Conservation (phyloP, 2,329 filamentous ascomycete species). For the Zarea fungicola region DNA sequence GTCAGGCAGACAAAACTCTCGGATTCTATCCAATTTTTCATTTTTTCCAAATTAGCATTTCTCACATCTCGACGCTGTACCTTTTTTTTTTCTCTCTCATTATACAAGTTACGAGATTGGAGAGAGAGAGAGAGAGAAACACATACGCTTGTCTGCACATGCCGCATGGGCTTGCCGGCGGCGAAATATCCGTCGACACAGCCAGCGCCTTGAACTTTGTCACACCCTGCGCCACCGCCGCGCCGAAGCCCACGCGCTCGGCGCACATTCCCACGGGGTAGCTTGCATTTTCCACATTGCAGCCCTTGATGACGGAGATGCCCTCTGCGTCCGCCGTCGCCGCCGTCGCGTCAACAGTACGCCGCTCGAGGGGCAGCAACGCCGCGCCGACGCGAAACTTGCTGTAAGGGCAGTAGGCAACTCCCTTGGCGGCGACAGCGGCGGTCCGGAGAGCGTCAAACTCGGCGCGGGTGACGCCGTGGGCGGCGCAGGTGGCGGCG, state of each 20-base stretch:
- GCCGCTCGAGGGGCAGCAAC: constrained; percentile 47
- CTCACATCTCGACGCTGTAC: no score
- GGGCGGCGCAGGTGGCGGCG: constrained; percentile 22
- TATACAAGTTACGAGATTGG: not conserved
- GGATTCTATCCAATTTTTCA: constrained; percentile 49
- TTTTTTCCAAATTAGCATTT: constrained; percentile 12
- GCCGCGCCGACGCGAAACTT: constrained; percentile 85
- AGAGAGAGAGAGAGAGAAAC: constrained; percentile 1
- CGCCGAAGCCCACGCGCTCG: constrained; percentile 82
- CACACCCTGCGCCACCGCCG: constrained; percentile 61
- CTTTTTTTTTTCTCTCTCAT: constrained; percentile 5
- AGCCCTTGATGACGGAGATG: constrained; percentile 47
- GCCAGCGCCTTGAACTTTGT: constrained; percentile 69
- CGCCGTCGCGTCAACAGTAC: no score
- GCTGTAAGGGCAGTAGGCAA: constrained; percentile 90
- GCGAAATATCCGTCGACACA: constrained; percentile 72
- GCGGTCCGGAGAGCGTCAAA: constrained; percentile 57
- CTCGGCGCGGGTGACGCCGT: constrained; percentile 56
- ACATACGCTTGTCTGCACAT: constrained; percentile 92
- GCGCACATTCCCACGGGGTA: constrained; percentile 96
- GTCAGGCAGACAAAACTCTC: constrained; percentile 65
- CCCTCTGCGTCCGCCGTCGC: constrained; percentile 25
- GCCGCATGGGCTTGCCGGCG: constrained; percentile 74
- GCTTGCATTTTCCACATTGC: constrained; percentile 87
- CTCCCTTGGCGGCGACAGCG: constrained; percentile 66